phyloP scores from a whole-genome alignment of 179 eudicot species.

The Silene coronaria region DNA sequence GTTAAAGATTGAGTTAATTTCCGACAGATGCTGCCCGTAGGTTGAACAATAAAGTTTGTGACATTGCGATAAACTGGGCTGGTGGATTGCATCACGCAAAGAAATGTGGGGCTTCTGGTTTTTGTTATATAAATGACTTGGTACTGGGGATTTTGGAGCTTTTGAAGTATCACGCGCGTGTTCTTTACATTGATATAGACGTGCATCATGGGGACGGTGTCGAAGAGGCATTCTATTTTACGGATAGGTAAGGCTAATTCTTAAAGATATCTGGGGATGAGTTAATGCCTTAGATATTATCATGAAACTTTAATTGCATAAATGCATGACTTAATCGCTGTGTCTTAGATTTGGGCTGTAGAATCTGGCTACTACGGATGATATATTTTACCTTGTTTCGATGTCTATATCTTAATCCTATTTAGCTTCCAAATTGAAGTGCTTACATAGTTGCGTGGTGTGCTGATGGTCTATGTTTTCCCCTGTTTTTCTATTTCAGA shows the following conservation, averaged over 20 bases:
- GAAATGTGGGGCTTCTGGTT: slow-evolving; percentile 32
- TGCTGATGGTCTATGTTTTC: slow-evolving; percentile 1
- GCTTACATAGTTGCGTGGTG: background rate
- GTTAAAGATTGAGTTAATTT: slow-evolving; percentile 18
- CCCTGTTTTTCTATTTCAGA: slow-evolving; percentile 36
- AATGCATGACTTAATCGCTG: too few species aligned
- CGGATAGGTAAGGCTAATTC: background rate
- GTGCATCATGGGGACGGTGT: slow-evolving; percentile 99
- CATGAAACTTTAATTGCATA: too few species aligned
- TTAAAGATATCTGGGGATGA: background rate
- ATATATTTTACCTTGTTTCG: too few species aligned
- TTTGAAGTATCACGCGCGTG: slow-evolving; percentile 89
- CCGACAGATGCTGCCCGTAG: slow-evolving; percentile 92
- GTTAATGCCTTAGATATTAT: background rate
- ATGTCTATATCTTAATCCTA: background rate
- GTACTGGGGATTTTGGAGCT: slow-evolving; percentile 96
- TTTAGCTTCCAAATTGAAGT: background rate
- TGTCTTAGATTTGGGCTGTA: too few species aligned
- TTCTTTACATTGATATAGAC: slow-evolving; percentile 91
- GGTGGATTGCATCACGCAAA: slow-evolving; percentile 99
- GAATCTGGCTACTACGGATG: too few species aligned
- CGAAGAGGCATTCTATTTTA: slow-evolving; percentile 93
- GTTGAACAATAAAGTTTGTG: slow-evolving; percentile 80
- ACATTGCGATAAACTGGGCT: slow-evolving; percentile 97
- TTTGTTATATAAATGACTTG: slow-evolving; percentile 17